phyloP scores from a whole-genome alignment of 2,329 filamentous ascomycete species.

The Davidsoniella virescens region DNA sequence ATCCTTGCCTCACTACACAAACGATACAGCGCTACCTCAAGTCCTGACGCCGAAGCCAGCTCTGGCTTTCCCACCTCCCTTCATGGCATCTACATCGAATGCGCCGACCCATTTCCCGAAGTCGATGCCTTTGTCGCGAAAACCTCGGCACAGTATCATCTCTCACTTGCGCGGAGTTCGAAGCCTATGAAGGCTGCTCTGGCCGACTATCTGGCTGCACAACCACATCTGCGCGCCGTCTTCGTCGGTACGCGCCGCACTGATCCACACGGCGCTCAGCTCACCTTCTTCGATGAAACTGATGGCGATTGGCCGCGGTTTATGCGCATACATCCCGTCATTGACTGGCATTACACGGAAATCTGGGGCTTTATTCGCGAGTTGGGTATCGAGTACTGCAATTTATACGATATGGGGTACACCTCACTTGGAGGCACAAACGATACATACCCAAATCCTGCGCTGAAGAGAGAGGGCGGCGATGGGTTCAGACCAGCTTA shows the following conservation, averaged over 20 bases:
- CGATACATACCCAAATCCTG: conserved; percentile 82
- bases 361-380: conserved; percentile 82
- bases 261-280: conserved; percentile 68
- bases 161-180: conserved; percentile 66
- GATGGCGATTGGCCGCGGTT: conserved; percentile 83
- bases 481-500: conserved; percentile 53
- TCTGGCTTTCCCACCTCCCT: conserved; percentile 30
- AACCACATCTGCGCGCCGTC: conserved; percentile 49
- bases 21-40: conserved; percentile 18
- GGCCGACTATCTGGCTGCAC: conserved; percentile 71
- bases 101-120: conserved; percentile 66
- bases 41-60: not conserved
- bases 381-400: conserved; percentile 68
- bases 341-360: conserved; percentile 94
- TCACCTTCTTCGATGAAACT: conserved; percentile 74
- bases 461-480: conserved; percentile 28
- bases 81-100: conserved; percentile 79
- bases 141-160: conserved; percentile 88
- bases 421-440: conserved; percentile 81
- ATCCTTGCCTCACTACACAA: conserved; percentile 51
- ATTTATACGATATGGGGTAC: conserved; percentile 73
- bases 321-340: conserved; percentile 85
- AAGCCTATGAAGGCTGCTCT: conserved; percentile 90
- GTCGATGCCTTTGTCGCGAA: conserved; percentile 89
- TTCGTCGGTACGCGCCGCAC: conserved; percentile 81